Base-by-base conservation (phyloP, 306 rosid genomes). In the Lithocarpus polystachyus region DNA sequence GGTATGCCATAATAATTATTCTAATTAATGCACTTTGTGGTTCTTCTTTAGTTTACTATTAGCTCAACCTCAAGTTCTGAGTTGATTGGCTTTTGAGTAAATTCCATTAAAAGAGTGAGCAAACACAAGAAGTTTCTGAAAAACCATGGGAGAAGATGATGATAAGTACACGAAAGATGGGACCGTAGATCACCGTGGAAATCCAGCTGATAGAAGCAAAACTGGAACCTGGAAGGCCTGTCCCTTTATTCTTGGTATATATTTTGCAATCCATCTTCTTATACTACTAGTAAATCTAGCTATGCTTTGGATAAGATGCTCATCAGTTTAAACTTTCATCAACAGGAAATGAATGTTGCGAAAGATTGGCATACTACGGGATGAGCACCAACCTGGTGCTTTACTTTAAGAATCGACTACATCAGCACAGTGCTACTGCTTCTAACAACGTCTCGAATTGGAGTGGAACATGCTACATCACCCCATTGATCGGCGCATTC, bases 211-310 rank as follows among this genome's bases (percentile, higher is more conserved):
- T 68, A 93, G 74, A 68, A 85, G 45, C 2, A 12, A 71, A 82
- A 93, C 97, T 29, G 97, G 97, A 81, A 89, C 96, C 68, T 93
- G 97, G 97, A 90, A 71, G 76, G 97, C 97, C 35, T 93, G 97
- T 76, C 94, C 92, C 51, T 93, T 80, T 81, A 93, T 93, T 75
- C 79, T 93, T 77, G 97, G 97, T 45, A 37, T 37, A 37, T 90
- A 82, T 33, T 75, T 2, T 70, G 9, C 67, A 35, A 18, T 72
- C 56, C 64, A 40, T 52, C 23, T 80, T n/a, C 5, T 60, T 24
- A 11, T 43, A 52, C 2, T 61, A 26, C 9, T 11, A 14, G 53
- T 71, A 61, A 51, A 48, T 75, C 10, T 71, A 20, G 35, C 72
- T n/a, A 20, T 45, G 62, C 13, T 45, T 45, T 45, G 37, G 51